Evolutionary conservation across 176 grass and related monocot species (phyloP).

Genomic region (Lolium rigidum): DNA sequence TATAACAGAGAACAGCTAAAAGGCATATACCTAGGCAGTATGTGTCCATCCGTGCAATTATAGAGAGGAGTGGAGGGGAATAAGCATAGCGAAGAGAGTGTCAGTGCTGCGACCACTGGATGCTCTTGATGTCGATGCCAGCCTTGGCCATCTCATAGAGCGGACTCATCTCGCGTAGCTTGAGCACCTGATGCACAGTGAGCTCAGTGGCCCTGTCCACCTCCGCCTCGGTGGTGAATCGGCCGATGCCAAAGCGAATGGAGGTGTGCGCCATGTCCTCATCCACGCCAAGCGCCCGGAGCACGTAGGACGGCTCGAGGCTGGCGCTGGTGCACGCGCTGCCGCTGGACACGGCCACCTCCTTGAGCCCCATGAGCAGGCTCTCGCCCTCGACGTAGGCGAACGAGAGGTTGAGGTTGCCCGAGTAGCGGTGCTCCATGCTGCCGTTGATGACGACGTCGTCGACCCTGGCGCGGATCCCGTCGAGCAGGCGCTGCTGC

Average conservation of each 20-base stretch:
- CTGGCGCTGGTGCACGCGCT: constrained; percentile 97
- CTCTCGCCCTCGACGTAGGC: constrained; percentile 95
- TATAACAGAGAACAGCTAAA: constrained; percentile 40
- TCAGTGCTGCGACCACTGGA: constrained; percentile 92
- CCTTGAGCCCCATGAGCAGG: constrained; percentile 94
- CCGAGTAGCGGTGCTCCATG: constrained; percentile 87
- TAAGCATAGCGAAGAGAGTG: not conserved
- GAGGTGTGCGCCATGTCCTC: constrained; percentile 99
- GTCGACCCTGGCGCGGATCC: constrained; percentile 65
- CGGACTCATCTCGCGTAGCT: constrained; percentile 94
- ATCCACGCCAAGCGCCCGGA: constrained; percentile 84
- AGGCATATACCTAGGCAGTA: constrained; percentile 44
- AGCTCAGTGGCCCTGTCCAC: constrained; percentile 82
- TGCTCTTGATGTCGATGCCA: constrained; percentile 88
- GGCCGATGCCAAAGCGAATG: constrained; percentile 90
- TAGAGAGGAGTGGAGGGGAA: not conserved
- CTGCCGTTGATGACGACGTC: constrained; percentile 89
- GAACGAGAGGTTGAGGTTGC: constrained; percentile 91
- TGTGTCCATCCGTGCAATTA: constrained; percentile 16
- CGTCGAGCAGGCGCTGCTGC: constrained; percentile 67
- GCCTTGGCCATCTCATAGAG: constrained; percentile 99
- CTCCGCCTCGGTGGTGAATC: constrained; percentile 93
- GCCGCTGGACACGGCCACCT: constrained; percentile 93
- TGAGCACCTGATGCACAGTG: constrained; percentile 82
- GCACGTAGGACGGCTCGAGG: constrained; percentile 86